Evolutionary conservation across 148 eudicot species (phyloP), one percentile per base, ranked within the genome.

Genomic region (Limonium bicolor): DNA sequence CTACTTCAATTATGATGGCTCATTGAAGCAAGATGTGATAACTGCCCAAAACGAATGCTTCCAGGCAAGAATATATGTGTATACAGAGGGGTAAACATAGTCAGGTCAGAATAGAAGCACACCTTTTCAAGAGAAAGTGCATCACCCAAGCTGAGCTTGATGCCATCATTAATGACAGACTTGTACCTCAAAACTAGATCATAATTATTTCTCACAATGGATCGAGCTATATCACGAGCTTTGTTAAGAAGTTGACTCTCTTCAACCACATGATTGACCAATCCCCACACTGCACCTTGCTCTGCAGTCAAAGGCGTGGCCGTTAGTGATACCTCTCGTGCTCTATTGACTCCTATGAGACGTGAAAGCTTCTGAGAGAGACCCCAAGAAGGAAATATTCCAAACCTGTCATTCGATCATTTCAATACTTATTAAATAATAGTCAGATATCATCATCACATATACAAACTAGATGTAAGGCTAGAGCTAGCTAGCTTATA

Each of bases 321-420:
- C 4, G 78, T 36, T 31, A 85, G 46, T 16, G 99, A 78, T 10
- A 70, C 73, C 55, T 90, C 94, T 27, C 95, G 99, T 43, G 99
- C 99, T 67, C 69, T 74, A 48, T 68, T 73, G 39, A 78, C 65
- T 5, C 95, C 99, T 55, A 90, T 71, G 21, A 90, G 58, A 42
- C 94, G 93, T 6, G 95, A 78, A 44, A 90, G 95, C 71, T 90
- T 90, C 66, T 90, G 99, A 14, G 99, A 90, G 12, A 90, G 76
- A 54, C 99, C 99, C 99, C 99, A 90, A 11, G 99, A 90, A 22
- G 99, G 99, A 60, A 81, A 90, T 68, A 90, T 90, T 23, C 95
- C 95, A 59, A 85, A 81, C 58, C 99, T 85, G 65, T 58, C n/a
- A n/a, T n/a, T n/a, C n/a, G n/a, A n/a, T n/a, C n/a, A n/a, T n/a